Percentiles rank a stretch among this genome's conserved stretches.
phyloP scores from a whole-genome alignment of 2,329 filamentous ascomycete genomes.

The Berkeleyomyces basicola region DNA sequence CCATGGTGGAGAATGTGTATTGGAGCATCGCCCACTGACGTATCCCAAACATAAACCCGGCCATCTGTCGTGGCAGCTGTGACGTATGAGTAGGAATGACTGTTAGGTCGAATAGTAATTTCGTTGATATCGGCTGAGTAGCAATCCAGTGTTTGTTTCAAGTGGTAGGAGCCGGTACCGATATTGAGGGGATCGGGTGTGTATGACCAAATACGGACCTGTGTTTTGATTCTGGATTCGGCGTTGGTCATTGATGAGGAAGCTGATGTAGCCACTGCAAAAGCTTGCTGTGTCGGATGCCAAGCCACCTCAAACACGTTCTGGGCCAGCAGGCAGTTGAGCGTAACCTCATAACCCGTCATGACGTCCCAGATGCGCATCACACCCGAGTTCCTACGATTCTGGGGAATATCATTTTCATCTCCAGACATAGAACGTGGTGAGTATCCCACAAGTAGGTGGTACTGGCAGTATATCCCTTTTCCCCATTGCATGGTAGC shows the following conservation, averaged over 20 bases:
- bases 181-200: background rate
- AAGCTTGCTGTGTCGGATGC: conserved; percentile 38
- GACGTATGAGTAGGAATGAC: conserved; percentile 32
- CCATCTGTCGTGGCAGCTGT: conserved; percentile 47
- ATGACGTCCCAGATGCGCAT: conserved; percentile 41
- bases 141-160: conserved; percentile 41
- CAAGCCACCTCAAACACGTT: conserved; percentile 50
- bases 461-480: conserved; percentile 27
- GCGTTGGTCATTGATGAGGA: conserved; percentile 26
- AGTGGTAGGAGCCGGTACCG: conserved; percentile 19
- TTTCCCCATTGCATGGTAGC: conserved; percentile 47
- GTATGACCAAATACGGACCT: conserved; percentile 31
- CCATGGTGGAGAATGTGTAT: conserved; percentile 41
- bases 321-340: conserved; percentile 34
- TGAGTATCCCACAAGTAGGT: conserved; percentile 46
- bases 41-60: conserved; percentile 47
- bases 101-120: conserved; percentile 41
- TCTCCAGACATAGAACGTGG: conserved; percentile 36
- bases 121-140: conserved; percentile 45
- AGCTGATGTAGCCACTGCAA: conserved; percentile 40
- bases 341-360: conserved; percentile 26
- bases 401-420: conserved; percentile 41
- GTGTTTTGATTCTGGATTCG: conserved; percentile 32
- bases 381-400: conserved; percentile 40
- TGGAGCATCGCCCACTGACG: conserved; percentile 35